A percentile compares a stretch with the other conserved stretches of the same genome.
phyloP scores from a whole-genome alignment of 2,329 filamentous ascomycete genomes.

The Rhynchosporium agropyri region DNA sequence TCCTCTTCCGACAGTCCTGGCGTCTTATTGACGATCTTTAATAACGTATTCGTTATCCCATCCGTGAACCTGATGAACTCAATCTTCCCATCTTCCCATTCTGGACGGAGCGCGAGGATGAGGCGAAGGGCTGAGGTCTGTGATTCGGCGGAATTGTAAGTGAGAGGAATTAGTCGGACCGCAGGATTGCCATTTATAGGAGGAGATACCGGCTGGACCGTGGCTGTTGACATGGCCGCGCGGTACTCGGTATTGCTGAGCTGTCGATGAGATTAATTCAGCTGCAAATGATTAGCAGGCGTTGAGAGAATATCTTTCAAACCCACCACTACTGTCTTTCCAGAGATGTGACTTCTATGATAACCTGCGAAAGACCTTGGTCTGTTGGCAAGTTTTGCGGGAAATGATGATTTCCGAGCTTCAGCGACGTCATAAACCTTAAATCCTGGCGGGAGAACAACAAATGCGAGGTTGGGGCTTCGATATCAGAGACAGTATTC shows the following conservation, averaged over 20 bases:
- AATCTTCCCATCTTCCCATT: constrained; percentile 81
- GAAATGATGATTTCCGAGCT: not conserved
- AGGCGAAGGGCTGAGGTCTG: constrained; percentile 78
- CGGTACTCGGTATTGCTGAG: constrained; percentile 8
- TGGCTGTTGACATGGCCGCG: constrained; percentile 22
- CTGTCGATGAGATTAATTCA: constrained; percentile 2
- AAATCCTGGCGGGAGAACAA: not conserved
- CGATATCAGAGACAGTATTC: not conserved
- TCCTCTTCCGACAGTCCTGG: constrained; percentile 73
- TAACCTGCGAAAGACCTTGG: not conserved
- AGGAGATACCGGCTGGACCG: not conserved
- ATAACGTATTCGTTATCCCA: constrained; percentile 93
- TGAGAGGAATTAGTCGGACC: constrained; percentile 69
- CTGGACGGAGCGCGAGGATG: constrained; percentile 76
- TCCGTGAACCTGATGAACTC: constrained; percentile 93
- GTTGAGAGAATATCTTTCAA: not conserved
- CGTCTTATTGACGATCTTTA: constrained; percentile 73
- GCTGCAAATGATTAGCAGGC: constrained; percentile 3
- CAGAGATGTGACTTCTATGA: not conserved
- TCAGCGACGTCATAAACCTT: constrained; percentile 13
- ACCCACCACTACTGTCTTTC: not conserved
- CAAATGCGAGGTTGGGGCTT: constrained; percentile 2
- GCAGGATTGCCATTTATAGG: constrained; percentile 34
- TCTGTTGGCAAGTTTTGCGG: not conserved
- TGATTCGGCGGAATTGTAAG: constrained; percentile 77